phyloP scores from a whole-genome alignment of 2,329 filamentous ascomycete species.

The Mycosphaerella arachidis region DNA sequence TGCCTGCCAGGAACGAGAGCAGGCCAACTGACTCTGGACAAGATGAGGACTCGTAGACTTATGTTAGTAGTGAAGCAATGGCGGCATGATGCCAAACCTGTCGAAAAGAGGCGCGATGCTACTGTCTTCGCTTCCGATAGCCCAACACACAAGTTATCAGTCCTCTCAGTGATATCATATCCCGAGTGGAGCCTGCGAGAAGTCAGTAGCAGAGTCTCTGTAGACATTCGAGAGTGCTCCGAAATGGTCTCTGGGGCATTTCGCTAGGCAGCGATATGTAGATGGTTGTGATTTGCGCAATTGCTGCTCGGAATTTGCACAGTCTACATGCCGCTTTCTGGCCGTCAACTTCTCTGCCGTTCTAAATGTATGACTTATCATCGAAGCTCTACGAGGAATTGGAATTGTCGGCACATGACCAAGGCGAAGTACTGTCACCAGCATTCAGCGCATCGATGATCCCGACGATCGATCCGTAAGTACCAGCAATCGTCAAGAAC shows the following conservation, averaged over 20 bases:
- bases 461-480: constrained; percentile 28
- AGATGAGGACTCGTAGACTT: not conserved
- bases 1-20: not conserved
- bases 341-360: not conserved
- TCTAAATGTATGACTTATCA: not conserved
- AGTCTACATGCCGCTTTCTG: no score
- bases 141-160: no score
- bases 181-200: no score
- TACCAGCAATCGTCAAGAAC: constrained; percentile 46
- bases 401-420: constrained; percentile 15
- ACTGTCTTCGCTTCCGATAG: no score
- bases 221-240: no score
- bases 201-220: no score
- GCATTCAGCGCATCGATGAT: constrained; percentile 15
- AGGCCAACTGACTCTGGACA: not conserved
- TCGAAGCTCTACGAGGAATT: not conserved
- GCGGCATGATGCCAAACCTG: no score
- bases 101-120: no score
- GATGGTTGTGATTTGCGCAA: not conserved
- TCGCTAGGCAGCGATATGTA: not conserved
- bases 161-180: no score
- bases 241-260: no score
- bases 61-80: no score
- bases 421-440: constrained; percentile 12
- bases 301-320: not conserved